phyloP scores from a whole-genome alignment of 108 stramenopile species.

The Stephanodiscus triporus region DNA sequence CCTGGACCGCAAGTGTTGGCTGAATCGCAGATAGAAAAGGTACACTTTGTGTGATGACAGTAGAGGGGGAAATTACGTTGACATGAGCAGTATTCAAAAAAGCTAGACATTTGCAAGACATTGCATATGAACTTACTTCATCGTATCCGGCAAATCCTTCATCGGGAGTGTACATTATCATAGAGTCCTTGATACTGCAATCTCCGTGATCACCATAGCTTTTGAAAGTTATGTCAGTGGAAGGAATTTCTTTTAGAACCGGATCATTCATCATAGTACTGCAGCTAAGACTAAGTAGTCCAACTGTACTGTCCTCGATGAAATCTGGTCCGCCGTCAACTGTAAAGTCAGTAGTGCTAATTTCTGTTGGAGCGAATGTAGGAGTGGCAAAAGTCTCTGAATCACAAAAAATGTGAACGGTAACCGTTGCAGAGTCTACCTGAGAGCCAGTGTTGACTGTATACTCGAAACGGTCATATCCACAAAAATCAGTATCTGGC shows the following conservation, averaged over 20 bases:
- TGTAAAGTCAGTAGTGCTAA: too few species aligned
- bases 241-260: not conserved
- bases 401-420: constrained; percentile 12
- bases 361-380: not conserved
- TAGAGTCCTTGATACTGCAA: not conserved
- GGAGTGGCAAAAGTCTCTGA: not conserved
- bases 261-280: constrained; percentile 8
- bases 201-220: not conserved
- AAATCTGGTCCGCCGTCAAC: too few species aligned
- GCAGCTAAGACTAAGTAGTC: not conserved
- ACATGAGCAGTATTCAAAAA: too few species aligned
- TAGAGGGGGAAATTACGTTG: too few species aligned
- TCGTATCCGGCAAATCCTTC: constrained; percentile 9
- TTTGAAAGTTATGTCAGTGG: not conserved
- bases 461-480: constrained; percentile 3
- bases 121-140: not conserved
- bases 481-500: constrained; percentile 16
- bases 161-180: constrained; percentile 10
- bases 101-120: too few species aligned
- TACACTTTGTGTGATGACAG: not conserved
- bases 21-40: constrained; percentile 11
- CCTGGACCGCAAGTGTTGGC: not conserved
- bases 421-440: constrained; percentile 2
- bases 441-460: not conserved
- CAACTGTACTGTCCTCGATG: not conserved